Conservation (phyloP, 129 eudicot species). For the Gnaphalium uliginosum region DNA sequence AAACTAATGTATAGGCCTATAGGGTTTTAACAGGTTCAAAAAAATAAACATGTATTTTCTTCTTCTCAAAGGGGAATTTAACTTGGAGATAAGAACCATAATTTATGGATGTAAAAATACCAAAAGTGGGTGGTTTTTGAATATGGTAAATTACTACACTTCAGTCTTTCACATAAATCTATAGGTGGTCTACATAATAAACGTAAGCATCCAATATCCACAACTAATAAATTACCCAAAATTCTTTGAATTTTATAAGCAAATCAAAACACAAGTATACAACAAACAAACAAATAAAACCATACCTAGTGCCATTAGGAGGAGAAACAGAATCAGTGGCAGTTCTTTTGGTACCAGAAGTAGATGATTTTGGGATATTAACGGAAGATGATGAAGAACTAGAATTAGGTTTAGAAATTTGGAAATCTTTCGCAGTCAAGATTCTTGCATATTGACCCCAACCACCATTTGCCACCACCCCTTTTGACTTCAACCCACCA, state of each 20-base stretch:
- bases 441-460: slow-evolving; percentile 75
- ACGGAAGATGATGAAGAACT: slow-evolving; percentile 62
- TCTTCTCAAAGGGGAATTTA: slow-evolving; percentile 3
- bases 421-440: slow-evolving; percentile 87
- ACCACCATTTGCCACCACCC: slow-evolving; percentile 40
- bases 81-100: neutral
- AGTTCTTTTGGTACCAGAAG: slow-evolving; percentile 75
- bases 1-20: neutral
- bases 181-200: neutral
- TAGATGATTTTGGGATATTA: slow-evolving; percentile 34
- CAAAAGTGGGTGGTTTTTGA: neutral
- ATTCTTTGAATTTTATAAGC: neutral
- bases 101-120: no score
- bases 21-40: neutral
- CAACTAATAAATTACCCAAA: slow-evolving; percentile 6
- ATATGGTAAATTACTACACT: neutral
- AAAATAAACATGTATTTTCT: neutral
- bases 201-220: slow-evolving; percentile 14
- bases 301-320: slow-evolving; percentile 53
- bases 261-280: neutral
- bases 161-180: neutral
- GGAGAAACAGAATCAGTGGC: slow-evolving; percentile 87
- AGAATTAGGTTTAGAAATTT: slow-evolving; percentile 35
- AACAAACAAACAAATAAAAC: neutral
- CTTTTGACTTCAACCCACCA: slow-evolving; percentile 46